These are phyloP conservation scores for Myotisia sp. DNA, from an alignment of 2,329 filamentous ascomycete genomes.

Conservation along the genomic window DNA sequence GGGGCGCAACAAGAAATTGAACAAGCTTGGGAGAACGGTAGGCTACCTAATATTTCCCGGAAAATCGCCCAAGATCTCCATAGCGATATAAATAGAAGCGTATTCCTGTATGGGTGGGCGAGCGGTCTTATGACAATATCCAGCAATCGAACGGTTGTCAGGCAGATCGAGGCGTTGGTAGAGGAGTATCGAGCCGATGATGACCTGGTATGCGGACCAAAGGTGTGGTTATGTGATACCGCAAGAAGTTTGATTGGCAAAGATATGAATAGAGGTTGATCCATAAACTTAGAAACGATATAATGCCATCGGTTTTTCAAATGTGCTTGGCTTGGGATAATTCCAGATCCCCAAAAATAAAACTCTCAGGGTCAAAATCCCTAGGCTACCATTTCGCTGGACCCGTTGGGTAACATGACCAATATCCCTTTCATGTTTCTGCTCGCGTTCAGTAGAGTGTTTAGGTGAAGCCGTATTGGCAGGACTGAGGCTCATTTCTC, in stretches of 20 bases:
- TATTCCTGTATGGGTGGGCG: slow-evolving; percentile 60
- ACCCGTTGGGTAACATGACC: no score
- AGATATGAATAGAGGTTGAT: slow-evolving; percentile 35
- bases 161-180: slow-evolving; percentile 47
- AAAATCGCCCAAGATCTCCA: slow-evolving; percentile 35
- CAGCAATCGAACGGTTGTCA: slow-evolving; percentile 53
- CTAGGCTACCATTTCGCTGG: no score
- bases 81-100: slow-evolving; percentile 51
- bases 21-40: slow-evolving; percentile 19
- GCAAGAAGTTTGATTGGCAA: slow-evolving; percentile 54
- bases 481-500: slow-evolving; percentile 20
- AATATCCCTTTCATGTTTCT: no score
- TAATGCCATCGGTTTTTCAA: no score
- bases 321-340: no score
- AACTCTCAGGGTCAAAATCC: no score
- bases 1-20: slow-evolving; percentile 33
- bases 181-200: slow-evolving; percentile 37
- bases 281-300: background rate
- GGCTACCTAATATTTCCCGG: slow-evolving; percentile 33
- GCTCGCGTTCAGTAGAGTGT: no score
- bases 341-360: no score
- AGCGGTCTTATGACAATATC: slow-evolving; percentile 51
- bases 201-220: slow-evolving; percentile 42
- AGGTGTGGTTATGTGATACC: slow-evolving; percentile 51
- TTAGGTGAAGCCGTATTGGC: no score